Evolutionary conservation across 2,329 filamentous ascomycete species (phyloP), one percentile per base, ranked within the genome.

Genomic region (Pseudocercospora vitis): DNA sequence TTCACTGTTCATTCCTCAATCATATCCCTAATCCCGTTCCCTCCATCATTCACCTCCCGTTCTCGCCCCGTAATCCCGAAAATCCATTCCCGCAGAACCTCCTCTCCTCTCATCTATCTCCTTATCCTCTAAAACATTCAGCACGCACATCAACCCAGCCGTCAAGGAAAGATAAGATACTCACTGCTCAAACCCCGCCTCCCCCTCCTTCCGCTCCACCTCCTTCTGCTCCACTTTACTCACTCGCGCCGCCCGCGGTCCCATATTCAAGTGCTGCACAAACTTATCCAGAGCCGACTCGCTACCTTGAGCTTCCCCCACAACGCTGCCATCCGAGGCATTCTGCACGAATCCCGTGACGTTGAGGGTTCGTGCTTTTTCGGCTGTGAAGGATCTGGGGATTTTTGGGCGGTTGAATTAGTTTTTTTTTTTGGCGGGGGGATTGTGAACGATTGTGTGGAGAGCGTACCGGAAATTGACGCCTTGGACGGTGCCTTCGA

Each of bases 251-350:
- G 82, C 78, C 1, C 78, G 75, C 0, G 91, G 91, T 0, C 92
- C 92, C 48, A 83, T 80, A 65, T 90, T 81, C 42, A 96, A 75
- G 58, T 89, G 84, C 62, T 86, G 82, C 29, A 95, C 74, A 60
- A 96, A 87, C 51, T 83, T 81, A 48, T 83, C 73, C 21, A 97
- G 70, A 2, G 79, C 73, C 0, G 83, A 79, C 1, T 84, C 78
- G 1, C 81, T 77, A 24, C 90, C 91, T 69, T 97, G 92, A 4
- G 86, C 91, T 73, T 96, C 91, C 21, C 92, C 92, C 67, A 89
- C 84, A 42, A 97, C 76, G 6, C 68, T 72, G 35, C 76, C 76
- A 57, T 78, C 75, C 8, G 68, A 71, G 4, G 67, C 71, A 58
- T 79, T 79, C 50, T 71, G 70, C 4, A 78, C 76, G 48, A 65